Conservation (phyloP, 352 stramenopile species). For the Phytophthora megakarya region DNA sequence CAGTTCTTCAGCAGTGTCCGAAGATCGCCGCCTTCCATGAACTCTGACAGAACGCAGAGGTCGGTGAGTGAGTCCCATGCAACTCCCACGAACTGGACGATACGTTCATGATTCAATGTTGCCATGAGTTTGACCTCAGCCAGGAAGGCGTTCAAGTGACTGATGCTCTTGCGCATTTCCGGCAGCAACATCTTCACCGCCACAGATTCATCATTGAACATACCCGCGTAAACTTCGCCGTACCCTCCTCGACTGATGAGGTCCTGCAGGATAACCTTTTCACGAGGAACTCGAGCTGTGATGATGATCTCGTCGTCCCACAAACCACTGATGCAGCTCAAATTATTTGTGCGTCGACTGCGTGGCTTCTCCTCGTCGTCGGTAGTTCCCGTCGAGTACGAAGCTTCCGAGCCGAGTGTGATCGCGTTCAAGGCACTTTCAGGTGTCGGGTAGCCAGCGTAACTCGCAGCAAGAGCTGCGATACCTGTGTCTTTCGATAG, state of each 20-base stretch:
- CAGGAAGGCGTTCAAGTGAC: conserved; percentile 40
- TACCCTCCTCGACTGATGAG: conserved; percentile 42
- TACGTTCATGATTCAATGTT: conserved; percentile 42
- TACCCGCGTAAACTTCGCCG: conserved; percentile 36
- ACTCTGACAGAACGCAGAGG: conserved; percentile 50
- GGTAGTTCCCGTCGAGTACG: conserved; percentile 29
- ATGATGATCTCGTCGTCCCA: conserved; percentile 52
- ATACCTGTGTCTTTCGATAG: conserved; percentile 33
- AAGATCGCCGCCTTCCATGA: conserved; percentile 53
- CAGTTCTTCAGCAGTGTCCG: conserved; percentile 37
- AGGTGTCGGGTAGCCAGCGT: conserved; percentile 39
- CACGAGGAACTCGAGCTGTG: conserved; percentile 31
- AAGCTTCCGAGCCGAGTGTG: conserved; percentile 33
- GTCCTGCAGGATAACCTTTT: conserved; percentile 37
- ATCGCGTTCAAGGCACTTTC: conserved; percentile 32
- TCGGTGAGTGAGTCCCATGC: conserved; percentile 54
- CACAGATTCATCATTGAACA: conserved; percentile 35
- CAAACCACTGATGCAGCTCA: conserved; percentile 18
- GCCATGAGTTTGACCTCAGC: conserved; percentile 44
- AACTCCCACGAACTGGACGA: conserved; percentile 55
- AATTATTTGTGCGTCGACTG: conserved; percentile 15
- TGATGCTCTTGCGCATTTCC: conserved; percentile 43
- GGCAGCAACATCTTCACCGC: conserved; percentile 43
- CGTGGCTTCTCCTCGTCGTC: conserved; percentile 8
- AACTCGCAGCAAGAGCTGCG: conserved; percentile 31